Percentiles rank a stretch among this genome's conserved stretches.
Evolutionary conservation across 2,329 filamentous ascomycete genomes (phyloP).

Genomic region (Waltergamsia citrina): DNA sequence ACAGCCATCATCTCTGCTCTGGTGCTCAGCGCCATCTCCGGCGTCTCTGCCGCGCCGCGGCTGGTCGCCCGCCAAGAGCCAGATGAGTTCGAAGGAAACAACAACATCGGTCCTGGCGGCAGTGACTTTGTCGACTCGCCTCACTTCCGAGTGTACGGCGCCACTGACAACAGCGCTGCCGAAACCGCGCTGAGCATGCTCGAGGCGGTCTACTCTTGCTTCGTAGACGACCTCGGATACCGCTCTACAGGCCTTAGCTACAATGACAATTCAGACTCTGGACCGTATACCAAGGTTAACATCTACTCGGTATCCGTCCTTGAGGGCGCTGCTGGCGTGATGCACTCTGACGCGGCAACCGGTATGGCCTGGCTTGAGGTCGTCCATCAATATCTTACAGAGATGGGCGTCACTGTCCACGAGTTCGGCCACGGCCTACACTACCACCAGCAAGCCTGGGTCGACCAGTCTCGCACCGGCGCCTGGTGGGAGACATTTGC

Average conservation of each 20-base stretch:
- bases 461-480: slow-evolving; percentile 32
- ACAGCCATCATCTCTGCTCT: too few relatives aligned
- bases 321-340: slow-evolving; percentile 29
- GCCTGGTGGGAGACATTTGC: slow-evolving; percentile 43
- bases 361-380: slow-evolving; percentile 35
- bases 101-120: slow-evolving; percentile 21
- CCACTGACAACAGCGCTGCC: slow-evolving; percentile 10
- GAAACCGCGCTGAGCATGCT: slow-evolving; percentile 25
- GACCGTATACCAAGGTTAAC: slow-evolving; percentile 35
- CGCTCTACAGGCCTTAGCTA: slow-evolving; percentile 27
- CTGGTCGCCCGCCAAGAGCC: too few relatives aligned
- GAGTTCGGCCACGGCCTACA: slow-evolving; percentile 40
- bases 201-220: slow-evolving; percentile 34
- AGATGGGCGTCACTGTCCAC: slow-evolving; percentile 32
- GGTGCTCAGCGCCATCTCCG: too few relatives aligned
- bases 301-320: slow-evolving; percentile 29
- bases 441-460: slow-evolving; percentile 32
- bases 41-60: slow-evolving; percentile 4
- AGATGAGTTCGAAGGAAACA: slow-evolving; percentile 18
- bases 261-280: slow-evolving; percentile 20
- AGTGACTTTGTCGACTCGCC: slow-evolving; percentile 19
- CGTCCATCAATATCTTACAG: slow-evolving; percentile 24
- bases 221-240: slow-evolving; percentile 24
- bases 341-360: slow-evolving; percentile 24
- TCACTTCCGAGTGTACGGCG: slow-evolving; percentile 30